A percentile compares a stretch with the other conserved stretches of the same genome.
Evolutionary conservation across 768 basidiomycete genomes (phyloP).

Genomic region (Kondoa malvinella): DNA sequence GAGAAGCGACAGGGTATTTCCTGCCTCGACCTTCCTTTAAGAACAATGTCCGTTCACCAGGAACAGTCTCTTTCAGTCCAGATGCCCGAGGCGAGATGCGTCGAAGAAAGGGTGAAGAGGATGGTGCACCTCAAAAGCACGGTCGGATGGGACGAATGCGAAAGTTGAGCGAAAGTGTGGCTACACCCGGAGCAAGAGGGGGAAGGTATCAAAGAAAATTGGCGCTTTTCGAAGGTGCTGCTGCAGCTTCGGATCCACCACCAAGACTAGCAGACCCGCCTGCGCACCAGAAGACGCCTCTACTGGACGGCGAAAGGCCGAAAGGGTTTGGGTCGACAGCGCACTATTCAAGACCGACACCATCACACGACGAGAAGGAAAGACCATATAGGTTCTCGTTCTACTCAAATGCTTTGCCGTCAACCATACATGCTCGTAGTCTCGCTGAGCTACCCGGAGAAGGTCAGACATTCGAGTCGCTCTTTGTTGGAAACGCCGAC

Average conservation of each 20-base stretch:
- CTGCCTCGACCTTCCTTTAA: conserved; percentile 28
- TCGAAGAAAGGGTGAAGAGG: conserved; percentile 22
- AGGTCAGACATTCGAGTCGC: conserved; percentile 76
- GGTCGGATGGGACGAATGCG: conserved; percentile 44
- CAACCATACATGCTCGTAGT: conserved; percentile 87
- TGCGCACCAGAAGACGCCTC: conserved; percentile 30
- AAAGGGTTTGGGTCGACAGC: conserved; percentile 20
- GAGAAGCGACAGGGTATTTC: conserved; percentile 45
- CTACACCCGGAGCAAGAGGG: conserved; percentile 36
- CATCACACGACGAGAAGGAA: conserved; percentile 41
- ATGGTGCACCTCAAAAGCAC: conserved; percentile 29
- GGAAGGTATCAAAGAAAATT: conserved; percentile 51
- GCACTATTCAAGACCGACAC: conserved; percentile 27
- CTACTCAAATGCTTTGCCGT: conserved; percentile 78
- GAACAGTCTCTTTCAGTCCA: conserved; percentile 22
- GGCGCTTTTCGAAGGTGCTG: conserved; percentile 63
- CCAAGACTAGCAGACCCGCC: conserved; percentile 30
- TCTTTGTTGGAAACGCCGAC: conserved; percentile 42
- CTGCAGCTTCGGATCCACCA: conserved; percentile 27
- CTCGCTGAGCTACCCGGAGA: conserved; percentile 85
- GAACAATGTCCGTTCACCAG: conserved; percentile 7
- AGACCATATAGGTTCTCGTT: conserved; percentile 95
- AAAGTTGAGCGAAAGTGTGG: conserved; percentile 68
- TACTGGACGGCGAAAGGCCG: conserved; percentile 18
- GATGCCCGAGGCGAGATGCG: conserved; percentile 23